phyloP scores from a whole-genome alignment of 345 rosid genomes.

The Hibiscus trionum region DNA sequence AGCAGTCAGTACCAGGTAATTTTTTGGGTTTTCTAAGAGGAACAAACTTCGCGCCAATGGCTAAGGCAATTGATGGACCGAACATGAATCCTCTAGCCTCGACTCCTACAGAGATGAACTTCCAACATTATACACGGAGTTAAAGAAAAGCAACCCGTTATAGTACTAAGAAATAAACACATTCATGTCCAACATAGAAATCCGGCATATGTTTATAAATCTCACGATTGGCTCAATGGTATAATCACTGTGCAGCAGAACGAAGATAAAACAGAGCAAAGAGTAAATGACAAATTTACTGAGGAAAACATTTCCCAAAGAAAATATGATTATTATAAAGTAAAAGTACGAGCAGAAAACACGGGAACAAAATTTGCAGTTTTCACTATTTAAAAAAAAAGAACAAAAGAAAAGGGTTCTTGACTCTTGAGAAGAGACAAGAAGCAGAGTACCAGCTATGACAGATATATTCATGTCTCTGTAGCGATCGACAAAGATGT shows the following conservation, averaged over 20 bases:
- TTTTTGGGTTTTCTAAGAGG: conserved; percentile 81
- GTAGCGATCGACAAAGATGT: no score
- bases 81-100: conserved; percentile 97
- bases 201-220: no score
- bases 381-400: neutral
- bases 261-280: neutral
- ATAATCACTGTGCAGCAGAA: neutral
- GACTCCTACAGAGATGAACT: conserved; percentile 36
- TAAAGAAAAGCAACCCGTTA: neutral
- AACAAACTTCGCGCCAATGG: conserved; percentile 88
- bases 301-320: neutral
- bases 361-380: neutral
- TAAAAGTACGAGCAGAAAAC: neutral
- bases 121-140: neutral
- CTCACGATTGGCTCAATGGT: neutral
- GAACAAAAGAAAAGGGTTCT: no score
- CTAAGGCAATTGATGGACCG: conserved; percentile 83
- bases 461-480: no score
- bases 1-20: conserved; percentile 4
- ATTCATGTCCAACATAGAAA: no score
- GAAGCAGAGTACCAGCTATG: no score
- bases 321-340: neutral
- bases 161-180: neutral
- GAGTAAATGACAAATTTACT: neutral
- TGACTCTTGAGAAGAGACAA: no score